These are phyloP conservation scores for Fusarium brachygibbosum DNA, from an alignment of 2,329 filamentous ascomycete genomes.

Conservation along the genomic window DNA sequence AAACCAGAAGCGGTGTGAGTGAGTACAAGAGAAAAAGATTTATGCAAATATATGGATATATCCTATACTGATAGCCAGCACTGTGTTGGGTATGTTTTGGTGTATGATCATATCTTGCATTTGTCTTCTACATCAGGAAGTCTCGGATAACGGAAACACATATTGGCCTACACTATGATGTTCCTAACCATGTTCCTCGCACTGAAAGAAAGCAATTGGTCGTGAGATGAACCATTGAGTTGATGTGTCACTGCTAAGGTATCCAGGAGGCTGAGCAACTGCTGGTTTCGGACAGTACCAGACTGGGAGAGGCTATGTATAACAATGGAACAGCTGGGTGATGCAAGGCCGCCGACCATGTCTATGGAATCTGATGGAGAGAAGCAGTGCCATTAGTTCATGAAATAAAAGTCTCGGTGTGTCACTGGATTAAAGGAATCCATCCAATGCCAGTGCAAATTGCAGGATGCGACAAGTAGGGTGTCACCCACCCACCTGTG, in stretches of 20 bases:
- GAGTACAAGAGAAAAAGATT: background rate
- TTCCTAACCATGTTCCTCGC: too few species aligned
- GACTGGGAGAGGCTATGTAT: background rate
- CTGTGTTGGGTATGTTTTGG: background rate
- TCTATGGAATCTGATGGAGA: background rate
- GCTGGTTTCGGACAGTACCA: background rate
- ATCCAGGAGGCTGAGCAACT: slow-evolving; percentile 4
- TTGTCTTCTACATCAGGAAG: background rate
- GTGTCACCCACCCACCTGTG: too few species aligned
- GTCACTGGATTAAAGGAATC: background rate
- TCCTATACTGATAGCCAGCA: background rate
- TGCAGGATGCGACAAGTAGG: slow-evolving; percentile 25
- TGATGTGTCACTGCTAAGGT: background rate
- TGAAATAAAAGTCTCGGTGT: background rate
- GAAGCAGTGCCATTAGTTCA: background rate
- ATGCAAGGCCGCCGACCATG: background rate
- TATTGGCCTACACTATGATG: background rate
- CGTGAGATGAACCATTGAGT: background rate
- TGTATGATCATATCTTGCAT: too few species aligned
- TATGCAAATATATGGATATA: background rate
- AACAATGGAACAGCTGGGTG: background rate
- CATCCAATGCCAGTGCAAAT: slow-evolving; percentile 17
- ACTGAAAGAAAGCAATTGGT: background rate
- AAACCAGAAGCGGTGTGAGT: slow-evolving; percentile 22
- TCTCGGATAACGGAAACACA: background rate